Base-by-base conservation (phyloP, 805 yeast species). In the Sungouiozyma ichnusensis region DNA sequence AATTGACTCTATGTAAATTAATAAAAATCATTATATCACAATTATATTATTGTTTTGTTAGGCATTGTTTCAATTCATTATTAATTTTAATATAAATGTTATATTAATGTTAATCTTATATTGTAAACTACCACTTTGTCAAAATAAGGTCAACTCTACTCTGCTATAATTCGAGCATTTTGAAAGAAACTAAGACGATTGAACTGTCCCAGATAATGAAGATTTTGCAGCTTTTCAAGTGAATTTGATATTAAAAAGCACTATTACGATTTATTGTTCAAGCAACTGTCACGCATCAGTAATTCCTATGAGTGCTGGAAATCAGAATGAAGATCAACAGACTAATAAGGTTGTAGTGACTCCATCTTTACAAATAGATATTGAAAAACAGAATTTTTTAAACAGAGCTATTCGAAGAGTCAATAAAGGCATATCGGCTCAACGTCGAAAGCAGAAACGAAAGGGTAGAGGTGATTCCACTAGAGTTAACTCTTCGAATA, bases 321-420 rank as follows among this genome's bases (percentile, higher is more conserved):
- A 24, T 24, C 29, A 24, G 11, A 11, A 24, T 24, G 29, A 24
- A 24, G 29, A 24, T 15, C 36, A 34, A 34, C 20, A 34, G 20
- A 34, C 4, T 17, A 34, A 14, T 16, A 18, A 17, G 18, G 36
- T 17, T 13, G 16, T 29, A 29, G 16, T 15, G 15, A 15, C 33
- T 7, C 3, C 19, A 11, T 36, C 17, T 16, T 16, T 20, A 16
- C 33, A 35, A 9, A n/a, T 32, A 8, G 43, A 29, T 27, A 17
- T 24, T 14, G 42, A 40, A 17, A 40, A 29, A 15, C 29, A 34
- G 18, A 40, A 34, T 16, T 40, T 40, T 35, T 29, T 43, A 15
- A 38, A 37, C 27, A 40, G 29, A 27, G 43, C 43, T 8, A 34
- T 43, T 3, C 20, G 15, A 11, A 43, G 36, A 15, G 46, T 43